A percentile compares a stretch with the other conserved stretches of the same genome.
These are phyloP conservation scores for Colletotrichum destructivum DNA, from an alignment of 2,329 filamentous ascomycete species.

Conservation along the genomic window DNA sequence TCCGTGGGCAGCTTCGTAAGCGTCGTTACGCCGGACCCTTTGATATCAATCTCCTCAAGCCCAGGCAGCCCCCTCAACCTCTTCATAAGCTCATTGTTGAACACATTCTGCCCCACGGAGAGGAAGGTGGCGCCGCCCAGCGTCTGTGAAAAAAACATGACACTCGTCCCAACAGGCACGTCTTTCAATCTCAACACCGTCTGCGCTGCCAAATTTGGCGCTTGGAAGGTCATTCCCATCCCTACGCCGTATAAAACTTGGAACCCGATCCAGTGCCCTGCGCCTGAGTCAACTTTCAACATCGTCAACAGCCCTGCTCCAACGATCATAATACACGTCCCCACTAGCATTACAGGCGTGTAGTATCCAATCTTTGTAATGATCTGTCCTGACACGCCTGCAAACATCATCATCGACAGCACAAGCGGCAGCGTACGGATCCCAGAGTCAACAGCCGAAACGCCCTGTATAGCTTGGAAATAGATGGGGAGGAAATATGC, in stretches of 20 bases:
- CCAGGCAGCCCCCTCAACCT: too few species aligned
- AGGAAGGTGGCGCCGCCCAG: constrained; percentile 47
- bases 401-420: background rate
- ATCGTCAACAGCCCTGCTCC: background rate
- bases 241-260: constrained; percentile 55
- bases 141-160: constrained; percentile 61
- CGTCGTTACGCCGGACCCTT: too few species aligned
- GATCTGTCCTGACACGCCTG: background rate
- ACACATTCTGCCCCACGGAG: too few species aligned
- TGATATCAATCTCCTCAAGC: too few species aligned
- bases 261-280: background rate
- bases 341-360: background rate
- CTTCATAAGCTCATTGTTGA: too few species aligned
- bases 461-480: constrained; percentile 53
- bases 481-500: constrained; percentile 44
- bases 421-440: constrained; percentile 54
- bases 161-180: constrained; percentile 60
- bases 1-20: too few species aligned
- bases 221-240: constrained; percentile 59
- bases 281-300: background rate
- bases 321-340: background rate
- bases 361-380: background rate
- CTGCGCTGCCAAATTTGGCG: constrained; percentile 60
- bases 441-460: constrained; percentile 66
- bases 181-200: constrained; percentile 58